Base-by-base conservation (phyloP, 768 basidiomycete species). In the Russula dissimulans region DNA sequence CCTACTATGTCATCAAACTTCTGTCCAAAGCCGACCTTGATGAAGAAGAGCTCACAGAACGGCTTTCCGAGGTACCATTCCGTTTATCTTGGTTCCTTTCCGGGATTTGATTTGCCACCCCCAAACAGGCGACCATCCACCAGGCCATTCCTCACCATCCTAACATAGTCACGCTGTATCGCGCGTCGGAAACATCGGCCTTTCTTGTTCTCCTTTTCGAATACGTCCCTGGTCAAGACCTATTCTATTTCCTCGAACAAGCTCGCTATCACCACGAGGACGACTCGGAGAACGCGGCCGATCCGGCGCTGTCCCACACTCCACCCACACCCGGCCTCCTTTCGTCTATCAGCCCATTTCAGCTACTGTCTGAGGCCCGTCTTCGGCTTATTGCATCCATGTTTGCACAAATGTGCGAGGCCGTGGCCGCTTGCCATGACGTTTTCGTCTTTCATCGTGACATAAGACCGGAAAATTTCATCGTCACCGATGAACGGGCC, bases 381-480 rank as follows among this genome's bases (percentile, higher is more conserved):
- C 82, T 99, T 31, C 87, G 90, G 14, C 83, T 99, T 66, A 93
- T 99, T 68, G 85, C 94, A 3, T 87, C 90, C 70, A 99, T 98
- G 95, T 98, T 99, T 73, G 78, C 84, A 18, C 97, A 98, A 75
- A 99, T 99, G 95, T 98, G 95, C 70, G 91, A 95, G 64, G 95
- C 95, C 46, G 95, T 99, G 12, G 91, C 91, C 3, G 84, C 88
- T 7, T 97, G 95, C 74, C 95, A 99, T 70, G 86, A 86, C 15
- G 84, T 86, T 63, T 86, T 86, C 39, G 89, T 99, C 63, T 92
- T 87, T 70, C 95, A 99, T 71, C 85, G 95, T 62, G 95, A 99
- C 73, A 97, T 99, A 81, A 99, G 98, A 76, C 95, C 95, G 0
- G 97, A 98, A 77, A 97, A 98, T 76, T 94, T 95, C 68, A 95